These are phyloP conservation scores for Diaporthe citrichinensis DNA, from an alignment of 2,329 filamentous ascomycete genomes.

Conservation along the genomic window DNA sequence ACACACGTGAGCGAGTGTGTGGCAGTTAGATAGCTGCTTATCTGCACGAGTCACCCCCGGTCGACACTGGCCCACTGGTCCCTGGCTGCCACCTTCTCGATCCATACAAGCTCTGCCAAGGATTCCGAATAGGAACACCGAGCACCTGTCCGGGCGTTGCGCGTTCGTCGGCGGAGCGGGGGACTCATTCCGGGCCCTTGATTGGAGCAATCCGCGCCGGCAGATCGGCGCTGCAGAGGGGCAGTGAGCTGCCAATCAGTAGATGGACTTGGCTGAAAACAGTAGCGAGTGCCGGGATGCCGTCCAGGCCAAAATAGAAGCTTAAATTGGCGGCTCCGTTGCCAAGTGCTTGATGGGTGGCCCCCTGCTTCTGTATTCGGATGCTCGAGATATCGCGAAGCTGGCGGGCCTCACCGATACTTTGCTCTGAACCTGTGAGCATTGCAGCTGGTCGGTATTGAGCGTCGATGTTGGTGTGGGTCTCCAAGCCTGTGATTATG, in stretches of 20 bases:
- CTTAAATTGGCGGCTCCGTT: slow-evolving; percentile 18
- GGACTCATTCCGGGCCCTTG: neutral
- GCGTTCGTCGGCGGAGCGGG: slow-evolving; percentile 16
- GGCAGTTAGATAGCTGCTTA: slow-evolving; percentile 24
- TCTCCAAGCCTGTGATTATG: no score
- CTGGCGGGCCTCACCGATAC: slow-evolving; percentile 13
- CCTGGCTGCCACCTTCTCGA: slow-evolving; percentile 22
- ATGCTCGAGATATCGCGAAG: neutral
- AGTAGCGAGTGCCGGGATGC: neutral
- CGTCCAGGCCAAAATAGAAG: slow-evolving; percentile 8
- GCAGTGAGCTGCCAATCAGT: slow-evolving; percentile 3
- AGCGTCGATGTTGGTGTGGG: neutral
- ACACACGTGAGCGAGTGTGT: slow-evolving; percentile 28
- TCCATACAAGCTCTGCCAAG: slow-evolving; percentile 32
- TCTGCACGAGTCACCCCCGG: slow-evolving; percentile 15
- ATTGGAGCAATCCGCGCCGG: slow-evolving; percentile 1
- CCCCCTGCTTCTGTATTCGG: neutral
- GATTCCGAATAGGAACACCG: slow-evolving; percentile 22
- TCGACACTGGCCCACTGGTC: neutral
- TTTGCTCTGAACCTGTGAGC: neutral
- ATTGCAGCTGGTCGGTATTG: neutral
- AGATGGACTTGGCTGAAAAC: slow-evolving; percentile 1
- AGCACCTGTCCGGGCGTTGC: neutral
- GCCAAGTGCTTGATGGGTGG: neutral
- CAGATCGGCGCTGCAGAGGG: slow-evolving; percentile 1